phyloP scores from a whole-genome alignment of 805 yeast species.

The Diddensiella santjacobensis region DNA sequence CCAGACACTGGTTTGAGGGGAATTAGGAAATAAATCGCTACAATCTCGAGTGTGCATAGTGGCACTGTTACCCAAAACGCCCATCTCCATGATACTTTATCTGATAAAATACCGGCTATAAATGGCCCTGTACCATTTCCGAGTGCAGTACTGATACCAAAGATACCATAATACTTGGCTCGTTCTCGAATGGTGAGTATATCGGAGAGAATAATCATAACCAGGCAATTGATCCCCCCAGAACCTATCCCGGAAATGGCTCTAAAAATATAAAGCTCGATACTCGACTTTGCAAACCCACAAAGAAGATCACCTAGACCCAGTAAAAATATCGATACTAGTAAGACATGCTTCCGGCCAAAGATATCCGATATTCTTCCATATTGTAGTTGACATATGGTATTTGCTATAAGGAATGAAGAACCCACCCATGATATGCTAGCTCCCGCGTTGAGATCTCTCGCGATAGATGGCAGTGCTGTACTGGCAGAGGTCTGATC shows the following conservation, averaged over 20 bases:
- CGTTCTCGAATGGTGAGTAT: constrained; percentile 49
- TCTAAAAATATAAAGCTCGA: constrained; percentile 48
- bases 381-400: constrained; percentile 49
- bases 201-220: constrained; percentile 53
- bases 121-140: constrained; percentile 57
- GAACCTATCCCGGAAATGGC: constrained; percentile 54
- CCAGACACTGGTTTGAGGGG: constrained; percentile 39
- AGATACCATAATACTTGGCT: constrained; percentile 54
- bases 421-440: constrained; percentile 61
- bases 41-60: constrained; percentile 31
- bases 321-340: constrained; percentile 39
- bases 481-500: constrained; percentile 50
- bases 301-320: constrained; percentile 47
- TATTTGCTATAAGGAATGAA: constrained; percentile 47
- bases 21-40: constrained; percentile 26
- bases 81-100: constrained; percentile 46
- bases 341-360: constrained; percentile 46
- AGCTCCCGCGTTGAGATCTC: constrained; percentile 43
- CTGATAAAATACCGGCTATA: constrained; percentile 46
- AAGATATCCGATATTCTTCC: constrained; percentile 56
- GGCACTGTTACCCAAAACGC: constrained; percentile 50
- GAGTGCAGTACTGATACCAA: constrained; percentile 48
- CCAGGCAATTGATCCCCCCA: constrained; percentile 48
- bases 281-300: constrained; percentile 47
- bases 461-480: constrained; percentile 47